phyloP scores from a whole-genome alignment of 352 stramenopile genomes.

The Globisporangium paddicum region DNA sequence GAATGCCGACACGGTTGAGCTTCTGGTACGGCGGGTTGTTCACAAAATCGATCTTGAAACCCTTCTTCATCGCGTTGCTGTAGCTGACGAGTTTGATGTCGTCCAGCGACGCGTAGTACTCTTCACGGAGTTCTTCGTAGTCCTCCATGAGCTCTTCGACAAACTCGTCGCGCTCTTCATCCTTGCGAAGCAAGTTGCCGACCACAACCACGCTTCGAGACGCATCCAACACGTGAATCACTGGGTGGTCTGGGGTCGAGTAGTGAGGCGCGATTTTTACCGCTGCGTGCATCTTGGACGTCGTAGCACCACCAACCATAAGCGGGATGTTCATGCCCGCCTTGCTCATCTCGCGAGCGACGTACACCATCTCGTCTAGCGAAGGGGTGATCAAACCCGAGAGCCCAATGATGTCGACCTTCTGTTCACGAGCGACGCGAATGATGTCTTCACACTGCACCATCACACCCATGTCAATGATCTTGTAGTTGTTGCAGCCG shows the following conservation, averaged over 20 bases:
- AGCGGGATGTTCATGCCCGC: slow-evolving; percentile 92
- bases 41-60: slow-evolving; percentile 90
- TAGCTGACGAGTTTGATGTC: slow-evolving; percentile 67
- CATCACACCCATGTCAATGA: slow-evolving; percentile 97
- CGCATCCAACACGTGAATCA: slow-evolving; percentile 98
- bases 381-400: slow-evolving; percentile 97
- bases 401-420: slow-evolving; percentile 96
- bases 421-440: slow-evolving; percentile 55
- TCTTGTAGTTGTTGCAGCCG: slow-evolving; percentile 99
- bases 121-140: slow-evolving; percentile 89
- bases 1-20: slow-evolving; percentile 82
- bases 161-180: slow-evolving; percentile 91
- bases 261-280: slow-evolving; percentile 98
- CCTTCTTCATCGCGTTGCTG: slow-evolving; percentile 51
- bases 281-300: slow-evolving; percentile 97
- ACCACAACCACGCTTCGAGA: slow-evolving; percentile 95
- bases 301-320: slow-evolving; percentile 96
- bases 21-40: slow-evolving; percentile 76
- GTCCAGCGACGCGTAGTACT: slow-evolving; percentile 79
- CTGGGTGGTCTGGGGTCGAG: slow-evolving; percentile 91
- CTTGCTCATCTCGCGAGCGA: slow-evolving; percentile 95
- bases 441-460: slow-evolving; percentile 87
- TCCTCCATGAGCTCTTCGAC: slow-evolving; percentile 93
- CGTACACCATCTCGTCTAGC: slow-evolving; percentile 98
- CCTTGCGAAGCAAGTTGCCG: slow-evolving; percentile 84